Evolutionary conservation across 1,139 yeast species (phyloP).

Genomic region (Yamadazyma triangularis): DNA sequence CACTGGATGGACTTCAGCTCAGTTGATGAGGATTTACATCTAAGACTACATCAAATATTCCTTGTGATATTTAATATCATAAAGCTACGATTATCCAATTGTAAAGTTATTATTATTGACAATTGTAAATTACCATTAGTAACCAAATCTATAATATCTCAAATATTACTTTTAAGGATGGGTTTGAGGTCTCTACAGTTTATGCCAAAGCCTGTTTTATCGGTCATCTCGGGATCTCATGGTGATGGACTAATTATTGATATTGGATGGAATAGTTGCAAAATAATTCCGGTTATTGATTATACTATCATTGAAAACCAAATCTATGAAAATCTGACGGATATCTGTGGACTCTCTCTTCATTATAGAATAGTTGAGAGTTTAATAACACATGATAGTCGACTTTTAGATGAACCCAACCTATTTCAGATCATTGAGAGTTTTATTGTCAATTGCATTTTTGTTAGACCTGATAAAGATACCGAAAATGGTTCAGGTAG

Average conservation of each 20-base stretch:
- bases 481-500: neutral
- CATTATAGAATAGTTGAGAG: constrained; percentile 23
- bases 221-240: constrained; percentile 45
- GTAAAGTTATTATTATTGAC: constrained; percentile 38
- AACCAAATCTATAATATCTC: constrained; percentile 26
- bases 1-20: constrained; percentile 9
- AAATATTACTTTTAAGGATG: constrained; percentile 30
- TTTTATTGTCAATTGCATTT: neutral
- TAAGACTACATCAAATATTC: constrained; percentile 7
- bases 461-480: neutral
- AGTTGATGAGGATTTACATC: constrained; percentile 1
- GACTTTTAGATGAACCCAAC: neutral
- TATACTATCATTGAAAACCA: constrained; percentile 12
- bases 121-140: constrained; percentile 26
- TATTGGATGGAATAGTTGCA: constrained; percentile 48
- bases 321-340: constrained; percentile 1
- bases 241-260: constrained; percentile 52
- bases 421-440: neutral
- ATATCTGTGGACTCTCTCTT: constrained; percentile 8
- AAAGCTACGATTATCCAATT: constrained; percentile 10
- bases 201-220: constrained; percentile 44
- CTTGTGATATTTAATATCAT: constrained; percentile 7
- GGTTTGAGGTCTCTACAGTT: constrained; percentile 42
- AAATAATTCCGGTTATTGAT: constrained; percentile 47
- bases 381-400: constrained; percentile 16